Evolutionary conservation across 1,284 basidiomycete species (phyloP), one percentile per base, ranked within the genome.

Genomic region (Chiua sp.): DNA sequence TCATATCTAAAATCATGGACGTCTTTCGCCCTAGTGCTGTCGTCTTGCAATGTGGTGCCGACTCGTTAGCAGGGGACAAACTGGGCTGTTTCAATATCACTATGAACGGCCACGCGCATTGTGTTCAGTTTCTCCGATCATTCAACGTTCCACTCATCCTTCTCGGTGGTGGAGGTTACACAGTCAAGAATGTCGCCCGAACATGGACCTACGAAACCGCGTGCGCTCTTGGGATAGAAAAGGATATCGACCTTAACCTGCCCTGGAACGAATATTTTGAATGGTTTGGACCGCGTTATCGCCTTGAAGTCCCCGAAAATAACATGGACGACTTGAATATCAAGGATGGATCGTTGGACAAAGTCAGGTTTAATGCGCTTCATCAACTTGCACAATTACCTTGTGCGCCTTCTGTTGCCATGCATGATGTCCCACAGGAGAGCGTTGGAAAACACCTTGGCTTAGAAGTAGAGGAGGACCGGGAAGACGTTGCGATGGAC

Each of bases 201-300:
- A 90, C 93, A 15, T 99, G 97, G 97, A 91, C 96, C 23, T 98
- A 94, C 77, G 98, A 99, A 76, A 99, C 98, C 0, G 96, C 95
- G 0, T 91, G 97, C 69, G 92, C 96, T 37, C 85, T 97, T 18
- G 96, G 94, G 2, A 83, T 93, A 51, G 90, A 96, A 71, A 77
- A 86, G 46, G 83, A 83, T 7, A 90, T 98, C 56, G 87, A 93
- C 65, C 85, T 86, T 42, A 90, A 93, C 69, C 75, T 99, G 63
- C 97, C 97, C 0, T 98, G 93, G 87, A 98, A 94, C 76, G 91
- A 96, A 69, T 98, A 96, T 76, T 94, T 98, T 73, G 96, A 98
- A 75, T 99, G 96, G 88, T 99, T 96, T 75, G 97, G 96, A 0
- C 98, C 98, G 16, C 84, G 96, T 59, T 99, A 97, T 78, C 86